Evolutionary conservation across 2,329 filamentous ascomycete species (phyloP), one percentile per base, ranked within the genome.

Genomic region (Daldinia sp.): DNA sequence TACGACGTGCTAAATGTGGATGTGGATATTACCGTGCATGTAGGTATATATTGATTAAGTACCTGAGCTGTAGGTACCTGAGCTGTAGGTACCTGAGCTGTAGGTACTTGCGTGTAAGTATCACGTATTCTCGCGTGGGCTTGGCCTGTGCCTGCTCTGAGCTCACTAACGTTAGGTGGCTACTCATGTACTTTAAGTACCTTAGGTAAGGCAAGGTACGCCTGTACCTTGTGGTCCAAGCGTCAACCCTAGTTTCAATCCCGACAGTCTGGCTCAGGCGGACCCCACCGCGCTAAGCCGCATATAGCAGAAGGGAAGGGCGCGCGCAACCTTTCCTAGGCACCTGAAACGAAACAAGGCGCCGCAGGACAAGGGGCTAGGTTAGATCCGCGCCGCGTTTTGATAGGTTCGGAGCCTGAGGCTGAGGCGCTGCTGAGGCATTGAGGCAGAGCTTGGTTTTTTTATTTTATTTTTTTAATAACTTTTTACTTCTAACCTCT

Each of bases 311-410:
- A 1, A 4, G 13, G 39, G 27, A 21, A 23, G 39, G 13, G 32
- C 10, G 32, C 5, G n/a, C 21, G 13, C 39, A n/a, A n/a, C n/a
- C n/a, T n/a, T n/a, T n/a, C n/a, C n/a, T n/a, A n/a, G n/a, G n/a
- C n/a, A 45, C 21, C 39, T 45, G 39, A 45, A 45, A 45, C 39
- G 39, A 45, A 45, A 45, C 39, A 23, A 45, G 39, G 39, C 39
- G 39, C 21, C 13, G 39, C 39, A 45, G 21, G 39, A 45, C 39
- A 45, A 25, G 39, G 39, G 39, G 19, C 19, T 35, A 35, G 32
- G 32, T 35, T 45, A 23, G 39, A 45, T 45, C 39, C 21, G 21
- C 35, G 39, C 13, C 39, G 15, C 13, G 13, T n/a, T 13, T 43
- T 43, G 13, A 45, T 45, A 45, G 39, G 39, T 45, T 23, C 21